Base-by-base conservation (phyloP, 495 filamentous ascomycete genomes). In the Penicillium alfredii region DNA sequence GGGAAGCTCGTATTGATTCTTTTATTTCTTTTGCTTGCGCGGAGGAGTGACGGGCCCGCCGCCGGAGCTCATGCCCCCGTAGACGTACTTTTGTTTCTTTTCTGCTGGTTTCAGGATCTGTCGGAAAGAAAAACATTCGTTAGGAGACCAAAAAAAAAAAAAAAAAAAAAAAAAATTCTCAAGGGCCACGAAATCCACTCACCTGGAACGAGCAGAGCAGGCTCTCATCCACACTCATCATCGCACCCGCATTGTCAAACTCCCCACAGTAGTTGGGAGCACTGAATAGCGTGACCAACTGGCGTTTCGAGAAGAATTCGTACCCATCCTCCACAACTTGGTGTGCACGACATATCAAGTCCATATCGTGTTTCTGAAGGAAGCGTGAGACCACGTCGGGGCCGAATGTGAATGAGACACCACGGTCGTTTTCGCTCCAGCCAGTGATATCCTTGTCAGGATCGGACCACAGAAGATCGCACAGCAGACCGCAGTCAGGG, bases 71-170 rank as follows among this genome's bases (percentile, higher is more conserved):
- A 89, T 80, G 73, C 84, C 79, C 73, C 81, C 80, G 71, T 85
- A 84, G 61, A 94, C 90, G 76, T 94, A 98, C 88, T 98, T 98
- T 87, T 94, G 90, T 84, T 98, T 98, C 81, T 98, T 98, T 78
- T 98, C 92, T 66, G 92, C 92, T 58, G 92, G 92, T 73, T 97
- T 98, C 70, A 98, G 73, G 66, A 98, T 98, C 90, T 97, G 50
- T 15, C 14, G 28, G 17, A 10, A 27, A 28, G 27, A 18, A 30
- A 15, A 30, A 35, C 37, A 18, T 11, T 24, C 25, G 40, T 48
- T 51, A 49, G 14, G 21, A 11, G 10, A 32, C 26, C 19, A 38
- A 28, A 31, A 18, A 21, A 10, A 34, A 39, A 17, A 9, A 15
- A 5, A 30, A 47, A 30, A 38, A 30, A 3, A 18, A 3, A 8